phyloP scores from a whole-genome alignment of 2,329 filamentous ascomycete genomes.

The Pseudogymnoascus sp. region DNA sequence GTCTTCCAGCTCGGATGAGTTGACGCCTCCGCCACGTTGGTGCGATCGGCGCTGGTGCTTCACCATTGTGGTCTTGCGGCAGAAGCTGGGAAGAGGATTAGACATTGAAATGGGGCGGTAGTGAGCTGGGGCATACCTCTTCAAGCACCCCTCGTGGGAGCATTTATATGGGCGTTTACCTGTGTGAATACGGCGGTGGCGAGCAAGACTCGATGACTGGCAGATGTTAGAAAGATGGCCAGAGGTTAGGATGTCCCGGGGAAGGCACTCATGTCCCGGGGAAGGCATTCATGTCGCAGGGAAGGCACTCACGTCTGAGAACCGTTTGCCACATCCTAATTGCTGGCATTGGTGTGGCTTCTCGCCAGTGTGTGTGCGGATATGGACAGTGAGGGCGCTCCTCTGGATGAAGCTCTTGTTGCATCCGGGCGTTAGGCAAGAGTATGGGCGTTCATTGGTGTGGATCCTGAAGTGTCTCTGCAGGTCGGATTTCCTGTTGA shows the following conservation, averaged over 20 bases:
- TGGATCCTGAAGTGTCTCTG: slow-evolving; percentile 64
- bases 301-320: slow-evolving; percentile 42
- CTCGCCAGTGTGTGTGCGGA: slow-evolving; percentile 62
- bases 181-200: no score
- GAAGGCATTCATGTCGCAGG: slow-evolving; percentile 25
- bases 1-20: slow-evolving; percentile 41
- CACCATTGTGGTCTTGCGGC: no score
- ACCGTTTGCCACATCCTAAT: slow-evolving; percentile 54
- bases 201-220: slow-evolving; percentile 30
- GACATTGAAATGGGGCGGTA: neutral
- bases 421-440: slow-evolving; percentile 51
- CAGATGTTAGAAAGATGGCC: slow-evolving; percentile 13
- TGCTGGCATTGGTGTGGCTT: slow-evolving; percentile 63
- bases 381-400: slow-evolving; percentile 62
- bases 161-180: slow-evolving; percentile 62
- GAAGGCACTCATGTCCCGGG: slow-evolving; percentile 35
- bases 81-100: slow-evolving; percentile 34
- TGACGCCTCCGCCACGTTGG: slow-evolving; percentile 42
- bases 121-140: slow-evolving; percentile 23
- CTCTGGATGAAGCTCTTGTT: slow-evolving; percentile 65
- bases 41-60: slow-evolving; percentile 57
- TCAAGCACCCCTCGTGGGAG: slow-evolving; percentile 34
- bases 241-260: neutral
- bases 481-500: slow-evolving; percentile 64
- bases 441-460: slow-evolving; percentile 61